Evolutionary conservation across 176 grass and related monocot genomes (phyloP).

Genomic region (Oryza brachyantha): DNA sequence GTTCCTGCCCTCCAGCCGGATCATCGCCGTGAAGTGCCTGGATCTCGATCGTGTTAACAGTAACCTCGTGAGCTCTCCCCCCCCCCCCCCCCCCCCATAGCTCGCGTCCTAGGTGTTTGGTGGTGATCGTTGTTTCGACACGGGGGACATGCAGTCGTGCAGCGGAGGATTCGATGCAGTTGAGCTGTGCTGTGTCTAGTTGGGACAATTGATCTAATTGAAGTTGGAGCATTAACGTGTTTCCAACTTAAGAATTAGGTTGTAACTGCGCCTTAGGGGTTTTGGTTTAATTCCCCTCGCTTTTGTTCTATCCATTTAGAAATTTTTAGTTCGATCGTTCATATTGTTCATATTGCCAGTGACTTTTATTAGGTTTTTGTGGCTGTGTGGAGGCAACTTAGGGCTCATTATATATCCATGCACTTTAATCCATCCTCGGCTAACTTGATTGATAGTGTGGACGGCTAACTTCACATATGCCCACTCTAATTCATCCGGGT

Average conservation of each 20-base stretch:
- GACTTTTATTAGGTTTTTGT: background rate
- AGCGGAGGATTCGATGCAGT: background rate
- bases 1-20: slow-evolving; percentile 59
- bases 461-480: background rate
- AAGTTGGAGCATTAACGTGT: background rate
- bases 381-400: background rate
- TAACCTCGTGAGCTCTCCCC: slow-evolving; percentile 65
- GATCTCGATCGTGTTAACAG: slow-evolving; percentile 95
- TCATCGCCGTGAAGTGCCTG: slow-evolving; percentile 86
- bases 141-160: too few relatives aligned
- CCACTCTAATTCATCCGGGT: background rate
- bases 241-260: background rate
- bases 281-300: background rate
- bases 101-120: slow-evolving; percentile 10
- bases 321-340: background rate
- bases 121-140: background rate
- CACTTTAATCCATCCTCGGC: background rate
- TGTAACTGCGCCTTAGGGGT: background rate
- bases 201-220: background rate
- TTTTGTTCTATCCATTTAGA: background rate
- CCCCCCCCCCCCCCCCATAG: too few relatives aligned
- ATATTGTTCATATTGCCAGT: background rate
- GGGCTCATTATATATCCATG: background rate
- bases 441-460: background rate
- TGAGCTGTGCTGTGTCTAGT: background rate